Conservation (phyloP, 805 yeast species). For the Lipomyces sp. region DNA sequence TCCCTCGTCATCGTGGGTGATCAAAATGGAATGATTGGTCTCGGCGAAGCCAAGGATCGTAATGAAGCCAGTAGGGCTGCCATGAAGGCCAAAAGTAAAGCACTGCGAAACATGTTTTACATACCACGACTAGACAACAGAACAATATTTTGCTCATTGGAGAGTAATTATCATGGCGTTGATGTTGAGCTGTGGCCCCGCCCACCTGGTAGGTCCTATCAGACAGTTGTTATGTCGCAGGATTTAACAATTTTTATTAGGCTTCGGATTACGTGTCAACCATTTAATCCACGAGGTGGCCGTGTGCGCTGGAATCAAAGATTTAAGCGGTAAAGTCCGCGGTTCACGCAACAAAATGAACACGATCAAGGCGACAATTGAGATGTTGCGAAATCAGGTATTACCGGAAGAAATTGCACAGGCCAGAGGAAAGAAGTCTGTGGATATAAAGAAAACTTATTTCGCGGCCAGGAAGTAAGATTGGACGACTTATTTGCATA, state of each 20-base stretch:
- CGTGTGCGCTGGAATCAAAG: slow-evolving; percentile 91
- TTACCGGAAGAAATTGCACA: slow-evolving; percentile 86
- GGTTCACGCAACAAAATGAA: slow-evolving; percentile 94
- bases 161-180: slow-evolving; percentile 85
- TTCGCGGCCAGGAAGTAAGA: slow-evolving; percentile 47
- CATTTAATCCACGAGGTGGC: slow-evolving; percentile 89
- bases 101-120: slow-evolving; percentile 79
- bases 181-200: slow-evolving; percentile 80
- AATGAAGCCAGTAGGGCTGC: slow-evolving; percentile 76
- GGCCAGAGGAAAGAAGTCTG: slow-evolving; percentile 92
- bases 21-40: slow-evolving; percentile 88
- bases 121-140: slow-evolving; percentile 89
- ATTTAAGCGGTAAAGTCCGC: slow-evolving; percentile 80
- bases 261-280: slow-evolving; percentile 80
- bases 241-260: slow-evolving; percentile 13
- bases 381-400: slow-evolving; percentile 80
- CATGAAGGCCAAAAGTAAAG: slow-evolving; percentile 88
- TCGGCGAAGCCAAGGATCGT: slow-evolving; percentile 92
- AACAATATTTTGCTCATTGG: slow-evolving; percentile 84
- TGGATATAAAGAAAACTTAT: slow-evolving; percentile 89
- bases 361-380: slow-evolving; percentile 85
- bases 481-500: slow-evolving; percentile 37
- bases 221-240: background rate
- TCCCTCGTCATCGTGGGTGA: slow-evolving; percentile 91
- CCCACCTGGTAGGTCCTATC: slow-evolving; percentile 71